Evolutionary conservation across 176 grass and related monocot species (phyloP), one percentile per base, ranked within the genome.

Genomic region (Oryza meridionalis): DNA sequence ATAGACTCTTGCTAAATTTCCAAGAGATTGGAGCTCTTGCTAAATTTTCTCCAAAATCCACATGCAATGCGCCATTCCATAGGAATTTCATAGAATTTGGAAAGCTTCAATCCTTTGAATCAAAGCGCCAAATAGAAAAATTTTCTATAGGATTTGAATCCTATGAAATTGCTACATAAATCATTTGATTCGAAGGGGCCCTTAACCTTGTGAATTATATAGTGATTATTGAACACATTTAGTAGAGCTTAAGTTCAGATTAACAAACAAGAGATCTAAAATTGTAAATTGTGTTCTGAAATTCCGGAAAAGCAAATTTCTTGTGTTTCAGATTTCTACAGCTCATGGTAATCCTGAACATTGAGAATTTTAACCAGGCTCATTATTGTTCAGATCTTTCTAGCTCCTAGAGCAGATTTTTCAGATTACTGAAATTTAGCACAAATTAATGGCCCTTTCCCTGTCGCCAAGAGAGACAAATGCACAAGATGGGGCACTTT

Each of bases 391-490:
- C 78, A 72, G 55, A 77, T 90, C 65, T 80, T 67, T 77, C n/a
- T 16, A 13, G 11, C 65, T 61, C 55, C 27, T 26, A 9, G 15
- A 50, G 42, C 71, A 76, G n/a, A 87, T 64, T 49, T 37, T 49
- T 38, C 64, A 87, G 65, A 62, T 49, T 29, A 73, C 32, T 24
- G 32, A 42, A 35, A 85, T 11, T 47, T 11, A 70, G 19, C 32
- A 73, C 21, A 65, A 4, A 84, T 45, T 55, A 49, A 68, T 40
- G 3, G 3, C 26, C 40, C 22, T 87, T 84, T 84, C 70, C n/a
- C 75, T 87, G 50, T 90, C 75, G 65, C 69, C 75, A 79, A 63
- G 88, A 64, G 31, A 79, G 84, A 84, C 64, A 84, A 66, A 51
- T 16, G 50, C 38, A 65, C 35, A 76, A 55, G 63, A 35, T 62